Conservation (phyloP, 2,329 filamentous ascomycete genomes). For the Hypoxylon sp. region DNA sequence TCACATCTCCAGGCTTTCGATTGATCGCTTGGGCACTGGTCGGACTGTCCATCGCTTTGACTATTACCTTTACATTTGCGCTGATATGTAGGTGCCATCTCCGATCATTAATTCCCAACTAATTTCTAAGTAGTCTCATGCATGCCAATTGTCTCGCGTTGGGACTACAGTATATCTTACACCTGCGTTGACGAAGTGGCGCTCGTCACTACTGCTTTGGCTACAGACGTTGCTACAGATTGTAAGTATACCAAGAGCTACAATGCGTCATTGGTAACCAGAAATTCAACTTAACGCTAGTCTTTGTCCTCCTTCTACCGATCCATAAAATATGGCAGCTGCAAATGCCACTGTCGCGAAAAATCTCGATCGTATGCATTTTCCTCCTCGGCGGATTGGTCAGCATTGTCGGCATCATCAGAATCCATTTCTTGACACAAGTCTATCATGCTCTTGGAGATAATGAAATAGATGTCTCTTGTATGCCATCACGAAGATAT, state of each 20-base stretch:
- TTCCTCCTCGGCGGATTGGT: slow-evolving; percentile 1
- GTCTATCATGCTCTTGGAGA: not conserved
- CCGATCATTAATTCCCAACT: not conserved
- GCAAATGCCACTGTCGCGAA: not conserved
- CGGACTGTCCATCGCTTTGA: not conserved
- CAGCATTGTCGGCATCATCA: slow-evolving; percentile 1
- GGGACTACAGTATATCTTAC: not conserved
- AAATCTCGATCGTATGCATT: not conserved
- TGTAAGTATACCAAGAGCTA: slow-evolving; percentile 1
- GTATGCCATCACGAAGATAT: not conserved
- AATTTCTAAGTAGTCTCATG: slow-evolving; percentile 5
- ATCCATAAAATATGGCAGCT: slow-evolving; percentile 1
- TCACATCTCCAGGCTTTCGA: slow-evolving; percentile 2
- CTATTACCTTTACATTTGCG: slow-evolving; percentile 5
- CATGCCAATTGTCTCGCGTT: slow-evolving; percentile 1
- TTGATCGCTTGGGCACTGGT: slow-evolving; percentile 2
- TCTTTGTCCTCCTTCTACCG: not conserved
- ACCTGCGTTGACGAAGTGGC: slow-evolving; percentile 6
- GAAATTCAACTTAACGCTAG: not conserved
- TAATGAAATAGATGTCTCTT: not conserved
- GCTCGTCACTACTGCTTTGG: slow-evolving; percentile 9
- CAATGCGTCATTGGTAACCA: not conserved
- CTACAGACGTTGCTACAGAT: slow-evolving; percentile 9
- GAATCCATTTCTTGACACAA: slow-evolving; percentile 1
- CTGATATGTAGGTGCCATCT: slow-evolving; percentile 1